Conservation (phyloP, 1,284 basidiomycete genomes). For the Heterobasidion irregulare region DNA sequence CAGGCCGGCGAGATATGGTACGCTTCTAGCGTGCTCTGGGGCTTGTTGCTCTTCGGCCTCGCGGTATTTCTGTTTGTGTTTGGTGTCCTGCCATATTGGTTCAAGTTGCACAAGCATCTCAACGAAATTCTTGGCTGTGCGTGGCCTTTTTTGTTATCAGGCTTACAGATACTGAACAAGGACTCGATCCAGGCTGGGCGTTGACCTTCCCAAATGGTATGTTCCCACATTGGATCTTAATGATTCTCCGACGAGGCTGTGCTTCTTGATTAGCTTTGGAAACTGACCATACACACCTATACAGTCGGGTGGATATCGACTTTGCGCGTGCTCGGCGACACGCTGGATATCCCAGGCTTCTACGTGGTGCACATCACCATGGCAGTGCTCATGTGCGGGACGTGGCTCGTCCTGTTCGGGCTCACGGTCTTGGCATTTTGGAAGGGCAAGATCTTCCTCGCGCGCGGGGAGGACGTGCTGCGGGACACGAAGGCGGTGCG, state of each 20-base stretch:
- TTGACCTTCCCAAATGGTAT: constrained; percentile 40
- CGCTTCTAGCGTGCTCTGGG: constrained; percentile 29
- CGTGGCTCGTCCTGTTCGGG: constrained; percentile 31
- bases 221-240: constrained; percentile 3
- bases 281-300: not conserved
- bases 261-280: not conserved
- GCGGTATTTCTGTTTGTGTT: constrained; percentile 40
- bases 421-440: constrained; percentile 34
- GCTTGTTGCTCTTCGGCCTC: constrained; percentile 35
- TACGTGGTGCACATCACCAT: constrained; percentile 30
- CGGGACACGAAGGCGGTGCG: constrained; percentile 20
- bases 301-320: constrained; percentile 38
- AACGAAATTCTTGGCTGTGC: constrained; percentile 40
- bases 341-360: constrained; percentile 31
- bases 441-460: constrained; percentile 36
- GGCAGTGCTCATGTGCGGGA: constrained; percentile 26
- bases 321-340: constrained; percentile 30
- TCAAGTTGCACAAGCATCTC: constrained; percentile 39
- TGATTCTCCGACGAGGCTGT: not conserved
- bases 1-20: constrained; percentile 40
- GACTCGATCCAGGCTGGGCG: constrained; percentile 27
- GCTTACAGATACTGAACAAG: not conserved
- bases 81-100: constrained; percentile 37
- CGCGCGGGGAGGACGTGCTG: constrained; percentile 34
- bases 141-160: constrained; percentile 10